Conservation (phyloP, 163 green algal species). For the Scenedesmus sp. region DNA sequence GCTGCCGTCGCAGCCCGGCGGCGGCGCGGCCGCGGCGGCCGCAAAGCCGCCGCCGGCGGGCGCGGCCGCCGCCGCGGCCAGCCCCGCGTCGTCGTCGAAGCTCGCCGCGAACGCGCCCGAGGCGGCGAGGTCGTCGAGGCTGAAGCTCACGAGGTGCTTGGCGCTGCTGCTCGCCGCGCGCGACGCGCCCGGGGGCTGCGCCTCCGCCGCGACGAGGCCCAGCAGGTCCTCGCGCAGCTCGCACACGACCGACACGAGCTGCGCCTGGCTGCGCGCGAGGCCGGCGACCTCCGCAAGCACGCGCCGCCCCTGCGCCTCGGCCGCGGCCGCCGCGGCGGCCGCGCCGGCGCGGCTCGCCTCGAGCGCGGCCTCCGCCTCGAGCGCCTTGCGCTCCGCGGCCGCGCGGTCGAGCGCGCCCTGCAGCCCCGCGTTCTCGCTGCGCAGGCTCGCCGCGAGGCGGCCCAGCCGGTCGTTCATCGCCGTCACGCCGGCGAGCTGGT, state of each 20-base stretch:
- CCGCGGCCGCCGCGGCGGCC: not conserved
- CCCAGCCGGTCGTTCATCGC: conserved; percentile 12
- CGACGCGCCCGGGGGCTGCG: not conserved
- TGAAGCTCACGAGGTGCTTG: not conserved
- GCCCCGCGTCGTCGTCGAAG: too few species aligned
- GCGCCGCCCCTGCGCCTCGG: not conserved
- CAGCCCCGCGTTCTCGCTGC: conserved; percentile 13
- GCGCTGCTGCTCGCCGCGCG: not conserved
- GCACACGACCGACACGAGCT: conserved; percentile 25
- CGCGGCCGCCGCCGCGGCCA: not conserved
- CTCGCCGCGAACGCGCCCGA: too few species aligned
- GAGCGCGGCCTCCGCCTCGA: conserved; percentile 32
- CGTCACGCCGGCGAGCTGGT: conserved; percentile 18
- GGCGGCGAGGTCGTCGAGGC: too few species aligned
- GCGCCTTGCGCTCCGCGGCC: conserved; percentile 24
- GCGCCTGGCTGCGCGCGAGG: conserved; percentile 6
- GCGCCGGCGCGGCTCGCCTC: not conserved
- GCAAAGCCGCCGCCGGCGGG: not conserved
- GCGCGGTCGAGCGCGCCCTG: conserved; percentile 25
- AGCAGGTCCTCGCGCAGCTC: conserved; percentile 29
- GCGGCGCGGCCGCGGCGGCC: not conserved
- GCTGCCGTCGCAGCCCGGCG: not conserved
- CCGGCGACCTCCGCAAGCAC: conserved; percentile 8
- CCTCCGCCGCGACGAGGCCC: conserved; percentile 7
- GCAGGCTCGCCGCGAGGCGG: conserved; percentile 9